These are phyloP conservation scores for Colletotrichum sp. DNA, from an alignment of 2,329 filamentous ascomycete species.

Conservation along the genomic window DNA sequence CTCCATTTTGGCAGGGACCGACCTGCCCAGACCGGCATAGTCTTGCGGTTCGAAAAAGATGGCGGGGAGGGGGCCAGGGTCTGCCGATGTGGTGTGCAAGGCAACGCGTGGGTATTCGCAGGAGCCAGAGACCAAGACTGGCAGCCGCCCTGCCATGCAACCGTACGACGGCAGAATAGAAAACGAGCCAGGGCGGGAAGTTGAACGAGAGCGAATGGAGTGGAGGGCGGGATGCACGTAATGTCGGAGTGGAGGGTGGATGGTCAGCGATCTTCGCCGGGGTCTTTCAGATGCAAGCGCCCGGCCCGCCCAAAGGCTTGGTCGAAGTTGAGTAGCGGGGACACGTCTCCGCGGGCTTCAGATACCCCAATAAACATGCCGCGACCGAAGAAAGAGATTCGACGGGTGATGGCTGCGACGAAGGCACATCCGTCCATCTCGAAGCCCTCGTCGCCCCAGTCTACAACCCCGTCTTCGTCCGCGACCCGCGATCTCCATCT, in stretches of 20 bases:
- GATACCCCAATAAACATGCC: neutral
- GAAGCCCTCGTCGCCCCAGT: neutral
- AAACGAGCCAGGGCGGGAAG: neutral
- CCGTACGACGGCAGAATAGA: neutral
- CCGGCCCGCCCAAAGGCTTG: conserved; percentile 1
- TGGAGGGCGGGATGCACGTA: conserved; percentile 11
- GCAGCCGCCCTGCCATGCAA: conserved; percentile 18
- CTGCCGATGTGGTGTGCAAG: conserved; percentile 8
- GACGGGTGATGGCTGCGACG: neutral
- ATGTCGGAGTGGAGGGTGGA: neutral
- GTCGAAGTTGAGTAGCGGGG: neutral
- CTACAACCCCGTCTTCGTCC: neutral
- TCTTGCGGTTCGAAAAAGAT: neutral
- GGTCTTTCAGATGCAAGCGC: conserved; percentile 21
- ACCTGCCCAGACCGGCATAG: neutral
- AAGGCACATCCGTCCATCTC: neutral
- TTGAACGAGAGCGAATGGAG: conserved; percentile 2
- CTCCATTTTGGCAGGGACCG: neutral
- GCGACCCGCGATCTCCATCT: neutral
- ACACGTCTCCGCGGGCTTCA: neutral
- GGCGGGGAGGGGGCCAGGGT: neutral
- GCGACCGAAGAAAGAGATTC: neutral
- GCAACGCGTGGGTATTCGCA: conserved; percentile 14
- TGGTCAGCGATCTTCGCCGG: conserved; percentile 12
- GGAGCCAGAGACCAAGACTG: neutral